A percentile compares a stretch with the other conserved stretches of the same genome.
phyloP scores from a whole-genome alignment of 768 basidiomycete species.

The Pulveroboletus frians region DNA sequence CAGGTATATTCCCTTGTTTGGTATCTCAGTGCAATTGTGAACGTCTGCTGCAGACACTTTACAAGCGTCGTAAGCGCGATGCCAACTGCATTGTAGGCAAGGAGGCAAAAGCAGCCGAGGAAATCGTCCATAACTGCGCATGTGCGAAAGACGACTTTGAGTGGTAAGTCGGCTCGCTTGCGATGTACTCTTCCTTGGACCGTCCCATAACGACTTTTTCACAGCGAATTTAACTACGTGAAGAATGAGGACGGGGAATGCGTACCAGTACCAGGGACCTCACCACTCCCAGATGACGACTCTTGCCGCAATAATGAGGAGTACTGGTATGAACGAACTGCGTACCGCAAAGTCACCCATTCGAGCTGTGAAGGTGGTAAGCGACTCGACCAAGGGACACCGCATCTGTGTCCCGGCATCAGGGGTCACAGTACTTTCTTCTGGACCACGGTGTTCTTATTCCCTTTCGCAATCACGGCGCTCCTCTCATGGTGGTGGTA shows the following conservation, averaged over 20 bases:
- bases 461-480: constrained; percentile 75
- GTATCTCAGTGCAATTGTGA: not conserved
- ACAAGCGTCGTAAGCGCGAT: constrained; percentile 80
- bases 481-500: constrained; percentile 82
- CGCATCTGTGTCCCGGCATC: constrained; percentile 81
- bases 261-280: constrained; percentile 67
- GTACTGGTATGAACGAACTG: constrained; percentile 92
- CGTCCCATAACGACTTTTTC: not conserved
- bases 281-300: constrained; percentile 56
- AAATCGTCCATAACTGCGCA: constrained; percentile 62
- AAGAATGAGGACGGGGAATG: constrained; percentile 68
- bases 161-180: constrained; percentile 55
- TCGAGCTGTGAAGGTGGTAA: constrained; percentile 80
- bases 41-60: constrained; percentile 58
- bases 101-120: constrained; percentile 46
- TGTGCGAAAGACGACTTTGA: constrained; percentile 83
- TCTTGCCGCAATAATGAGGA: constrained; percentile 59
- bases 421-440: constrained; percentile 68
- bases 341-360: constrained; percentile 86
- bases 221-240: constrained; percentile 88
- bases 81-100: constrained; percentile 82
- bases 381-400: constrained; percentile 68
- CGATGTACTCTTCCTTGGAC: not conserved
- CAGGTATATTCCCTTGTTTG: constrained; percentile 46
- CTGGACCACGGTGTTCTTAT: constrained; percentile 73